Evolutionary conservation across 495 filamentous ascomycete species (phyloP), one percentile per base, ranked within the genome.

Genomic region (Penicillium paradoxum): DNA sequence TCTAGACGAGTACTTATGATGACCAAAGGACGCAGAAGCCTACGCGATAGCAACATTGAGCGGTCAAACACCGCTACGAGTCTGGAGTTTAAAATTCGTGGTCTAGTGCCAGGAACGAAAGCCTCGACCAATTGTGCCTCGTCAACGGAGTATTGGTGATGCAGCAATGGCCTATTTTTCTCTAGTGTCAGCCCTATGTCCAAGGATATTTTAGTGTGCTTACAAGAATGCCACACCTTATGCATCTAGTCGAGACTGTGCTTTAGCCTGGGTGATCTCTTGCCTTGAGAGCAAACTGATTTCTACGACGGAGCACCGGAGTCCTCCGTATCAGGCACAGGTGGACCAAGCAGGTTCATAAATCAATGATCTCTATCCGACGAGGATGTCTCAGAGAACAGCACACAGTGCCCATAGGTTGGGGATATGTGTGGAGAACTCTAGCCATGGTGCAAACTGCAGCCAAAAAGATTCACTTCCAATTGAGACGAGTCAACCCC

Each of bases 171-270:
- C 29, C 10, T 32, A 7, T 25, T 21, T 24, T 34, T 15, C 44
- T 45, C 14, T 59, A 57, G 56, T 37, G 48, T 65, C 62, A 65
- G 62, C 62, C 62, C 54, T 65, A 62, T 38, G 51, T 32, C 29
- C 44, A 47, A 49, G 42, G 33, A 1, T 40, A 22, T 43, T 17
- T 49, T 58, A 58, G 58, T 19, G 52, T 51, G 55, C 44, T 47
- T 54, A 48, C 51, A 32, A 18, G 34, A 4, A 24, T 34, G 18
- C 13, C 33, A 17, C 10, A 14, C 19, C 19, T 49, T 5, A 29
- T 6, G 34, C 34, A 15, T 19, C 34, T 29, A 30, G n/a, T 19
- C 36, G 22, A 24, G 46, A 38, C 46, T 29, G 24, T 30, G 34
- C 46, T 38, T 49, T 39, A 30, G 15, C 34, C 24, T 39, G 11